Conservation (phyloP, 2,329 filamentous ascomycete genomes). For the Fusarium oxysporum region DNA sequence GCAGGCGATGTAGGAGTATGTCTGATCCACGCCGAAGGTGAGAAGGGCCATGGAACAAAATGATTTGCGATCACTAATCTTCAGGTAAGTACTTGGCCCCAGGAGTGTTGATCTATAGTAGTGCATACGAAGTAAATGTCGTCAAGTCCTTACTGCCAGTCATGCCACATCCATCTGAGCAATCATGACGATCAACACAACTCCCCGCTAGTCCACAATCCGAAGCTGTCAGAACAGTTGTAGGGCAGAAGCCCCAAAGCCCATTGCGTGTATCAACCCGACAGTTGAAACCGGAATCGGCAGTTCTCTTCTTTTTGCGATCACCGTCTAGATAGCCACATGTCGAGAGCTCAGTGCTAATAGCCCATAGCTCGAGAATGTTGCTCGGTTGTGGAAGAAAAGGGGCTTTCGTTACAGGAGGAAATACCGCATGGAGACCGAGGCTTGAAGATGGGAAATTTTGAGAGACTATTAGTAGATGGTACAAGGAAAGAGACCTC, state of each 20-base stretch:
- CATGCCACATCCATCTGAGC: constrained; percentile 50
- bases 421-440: background rate
- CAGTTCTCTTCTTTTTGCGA: constrained; percentile 44
- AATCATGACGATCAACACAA: constrained; percentile 50
- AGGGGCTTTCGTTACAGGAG: background rate
- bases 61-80: background rate
- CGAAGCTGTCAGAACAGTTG: constrained; percentile 48
- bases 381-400: background rate
- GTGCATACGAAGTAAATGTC: constrained; percentile 52
- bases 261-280: constrained; percentile 50
- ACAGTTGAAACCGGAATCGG: constrained; percentile 51
- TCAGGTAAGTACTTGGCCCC: background rate
- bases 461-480: background rate
- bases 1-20: constrained; percentile 54
- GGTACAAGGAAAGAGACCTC: background rate
- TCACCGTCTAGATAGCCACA: constrained; percentile 52
- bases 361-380: constrained; percentile 5
- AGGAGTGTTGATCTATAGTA: accelerated
- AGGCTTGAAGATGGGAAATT: background rate
- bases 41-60: constrained; percentile 53
- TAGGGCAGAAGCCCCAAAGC: constrained; percentile 56
- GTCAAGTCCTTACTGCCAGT: constrained; percentile 38
- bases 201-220: constrained; percentile 54
- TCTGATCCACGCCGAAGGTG: constrained; percentile 48
- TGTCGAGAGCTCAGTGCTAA: constrained; percentile 41